Percentiles rank a stretch among this genome's conserved stretches.
Evolutionary conservation across 164 flowering plant species (phyloP).

Genomic region (Berberis thunbergii): DNA sequence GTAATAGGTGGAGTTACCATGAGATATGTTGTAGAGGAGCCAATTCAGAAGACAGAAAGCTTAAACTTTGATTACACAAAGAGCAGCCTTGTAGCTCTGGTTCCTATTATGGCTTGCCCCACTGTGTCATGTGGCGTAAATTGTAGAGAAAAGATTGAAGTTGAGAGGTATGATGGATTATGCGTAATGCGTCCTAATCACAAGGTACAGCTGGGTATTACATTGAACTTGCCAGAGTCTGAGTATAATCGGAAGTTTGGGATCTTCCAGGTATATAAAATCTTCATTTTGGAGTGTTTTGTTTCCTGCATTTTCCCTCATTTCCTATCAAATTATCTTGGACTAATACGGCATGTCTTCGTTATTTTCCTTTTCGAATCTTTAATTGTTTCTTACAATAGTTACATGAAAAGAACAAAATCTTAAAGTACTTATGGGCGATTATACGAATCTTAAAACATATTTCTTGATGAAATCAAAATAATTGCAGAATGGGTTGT

Average conservation of each 20-base stretch:
- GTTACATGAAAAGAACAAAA: too few relatives aligned
- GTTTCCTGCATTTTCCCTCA: neutral
- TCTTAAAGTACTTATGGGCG: too few relatives aligned
- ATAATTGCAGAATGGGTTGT: too few relatives aligned
- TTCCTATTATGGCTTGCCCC: slow-evolving; percentile 36
- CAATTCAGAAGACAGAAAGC: slow-evolving; percentile 34
- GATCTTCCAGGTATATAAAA: slow-evolving; percentile 37
- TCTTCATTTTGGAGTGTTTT: neutral
- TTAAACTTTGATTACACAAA: slow-evolving; percentile 77
- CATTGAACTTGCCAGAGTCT: slow-evolving; percentile 66
- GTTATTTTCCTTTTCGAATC: too few relatives aligned
- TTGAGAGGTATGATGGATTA: slow-evolving; percentile 13
- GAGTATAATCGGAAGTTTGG: slow-evolving; percentile 55
- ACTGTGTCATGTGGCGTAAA: slow-evolving; percentile 22
- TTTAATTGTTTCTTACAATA: too few relatives aligned
- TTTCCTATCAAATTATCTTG: neutral
- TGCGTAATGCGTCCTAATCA: slow-evolving; percentile 46
- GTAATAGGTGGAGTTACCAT: slow-evolving; percentile 47
- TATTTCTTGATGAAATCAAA: too few relatives aligned
- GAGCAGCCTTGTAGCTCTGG: slow-evolving; percentile 57
- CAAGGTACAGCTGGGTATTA: slow-evolving; percentile 43
- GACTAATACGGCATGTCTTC: too few relatives aligned
- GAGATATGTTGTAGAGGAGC: slow-evolving; percentile 56
- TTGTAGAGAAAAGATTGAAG: slow-evolving; percentile 25
- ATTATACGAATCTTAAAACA: too few relatives aligned